Evolutionary conservation across 768 basidiomycete genomes (phyloP), one percentile per base, ranked within the genome.

Genomic region (Tylopilus cervinicoccineus): DNA sequence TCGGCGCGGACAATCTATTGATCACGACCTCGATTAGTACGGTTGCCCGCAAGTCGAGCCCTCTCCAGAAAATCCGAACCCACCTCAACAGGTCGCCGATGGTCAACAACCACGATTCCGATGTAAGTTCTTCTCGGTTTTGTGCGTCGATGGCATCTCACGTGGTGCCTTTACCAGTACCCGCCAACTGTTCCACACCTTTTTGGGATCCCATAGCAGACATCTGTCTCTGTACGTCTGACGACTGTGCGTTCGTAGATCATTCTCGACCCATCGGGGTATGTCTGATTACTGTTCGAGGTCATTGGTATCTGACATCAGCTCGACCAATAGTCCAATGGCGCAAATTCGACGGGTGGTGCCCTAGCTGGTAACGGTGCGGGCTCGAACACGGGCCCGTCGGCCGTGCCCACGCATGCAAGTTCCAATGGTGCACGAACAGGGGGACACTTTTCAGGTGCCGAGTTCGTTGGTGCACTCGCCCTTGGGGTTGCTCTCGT

Each of bases 151-250:
- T 19, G n/a, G 5, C 20, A 11, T 11, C 34, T 36, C 19, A 36
- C 9, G 34, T 11, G n/a, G 17, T 20, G 4, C 19, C 34, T 19
- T 12, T 36, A 4, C 34, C 11, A 36, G 34, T 36, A 19, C 34
- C 34, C 19, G 19, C 13, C 23, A 85, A 86, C 68, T 88, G 86
- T 65, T 83, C 83, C 5, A 88, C 86, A 10, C 75, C 83, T 4
- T 90, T 86, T 75, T 89, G 86, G 85, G 87, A 90, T 63, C 88
- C 88, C 2, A 75, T 88, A 43, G 71, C 54, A 23, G 82, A 79
- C 56, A 67, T 72, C 31, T 90, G 88, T 55, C 67, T 83, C 43
- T 90, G 87, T 67, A 75, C 67, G 0, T 74, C 76, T 2, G 54
- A 50, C 43, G 68, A 66, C 2, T 90, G 89, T 63, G 68, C 73